Evolutionary conservation across 805 yeast species (phyloP), one percentile per base, ranked within the genome.

Genomic region (Yamadazyma insecticola): DNA sequence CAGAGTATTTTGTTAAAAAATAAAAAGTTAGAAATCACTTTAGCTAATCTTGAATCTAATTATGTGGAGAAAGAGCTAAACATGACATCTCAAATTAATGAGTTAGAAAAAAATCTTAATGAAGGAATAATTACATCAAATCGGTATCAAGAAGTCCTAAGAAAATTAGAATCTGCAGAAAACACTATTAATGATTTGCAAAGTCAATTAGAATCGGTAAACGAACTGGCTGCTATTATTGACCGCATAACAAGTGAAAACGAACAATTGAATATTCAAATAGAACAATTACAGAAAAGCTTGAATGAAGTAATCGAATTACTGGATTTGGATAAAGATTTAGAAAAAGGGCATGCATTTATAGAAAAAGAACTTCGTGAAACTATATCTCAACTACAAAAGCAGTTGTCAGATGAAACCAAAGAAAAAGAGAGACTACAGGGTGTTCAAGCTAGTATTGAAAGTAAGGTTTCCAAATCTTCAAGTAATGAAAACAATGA

Each of bases 241-340:
- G 67, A 62, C 22, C 49, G 49, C 26, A 49, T 65, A 31, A 60
- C 58, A 4, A 17, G 39, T 2, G 64, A 63, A 30, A 66, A 65
- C 36, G 64, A 57, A 17, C 39, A 33, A n/a, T 52, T 76, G 2
- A 41, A 39, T 6, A 47, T 46, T 3, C 52, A 62, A 25, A 51
- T 74, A 3, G 28, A 36, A 0, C 34, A 37, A 3, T 45, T 74
- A n/a, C 51, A 56, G 16, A 36, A 39, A 4, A 61, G 70, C 2
- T 46, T 78, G 0, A 45, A 53, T 1, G 78, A 73, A 14, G 47
- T 74, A 14, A 71, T 67, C 24, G 77, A 73, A 35, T 41, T 78
- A 19, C 70, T 69, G 33, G 65, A 61, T 18, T 46, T 78, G 10
- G 76, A 76, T 33, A 60, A 54, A 24, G 73, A 72, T 28, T 51